phyloP scores from a whole-genome alignment of 129 eudicot species.

The Saposhnikovia divaricata region DNA sequence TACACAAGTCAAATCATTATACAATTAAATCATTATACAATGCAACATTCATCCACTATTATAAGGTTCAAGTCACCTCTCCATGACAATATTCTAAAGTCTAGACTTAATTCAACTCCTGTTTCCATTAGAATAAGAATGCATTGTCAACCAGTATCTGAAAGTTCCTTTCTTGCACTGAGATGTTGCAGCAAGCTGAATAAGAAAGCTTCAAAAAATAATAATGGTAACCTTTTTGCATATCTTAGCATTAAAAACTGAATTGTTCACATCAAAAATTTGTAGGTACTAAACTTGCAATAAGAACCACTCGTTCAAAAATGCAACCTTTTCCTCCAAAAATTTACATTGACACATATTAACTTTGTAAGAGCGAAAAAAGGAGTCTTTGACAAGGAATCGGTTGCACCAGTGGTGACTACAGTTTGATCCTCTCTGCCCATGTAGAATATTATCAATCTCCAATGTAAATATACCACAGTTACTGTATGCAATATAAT shows the following conservation, averaged over 20 bases:
- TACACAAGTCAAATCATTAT: no score
- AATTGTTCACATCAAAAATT: not conserved
- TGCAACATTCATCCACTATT: no score
- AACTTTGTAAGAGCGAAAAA: not conserved
- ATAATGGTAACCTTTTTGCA: not conserved
- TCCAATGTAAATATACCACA: not conserved
- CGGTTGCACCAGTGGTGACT: not conserved
- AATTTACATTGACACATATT: not conserved
- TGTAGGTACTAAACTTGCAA: not conserved
- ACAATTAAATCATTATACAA: no score
- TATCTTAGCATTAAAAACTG: not conserved
- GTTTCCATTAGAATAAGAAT: no score
- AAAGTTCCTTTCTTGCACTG: no score
- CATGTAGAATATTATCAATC: not conserved
- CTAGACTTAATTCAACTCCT: no score
- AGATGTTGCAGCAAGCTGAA: no score
- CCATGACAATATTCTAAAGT: no score
- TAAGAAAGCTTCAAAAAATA: no score
- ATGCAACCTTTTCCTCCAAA: not conserved
- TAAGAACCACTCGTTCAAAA: not conserved
- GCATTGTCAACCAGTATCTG: no score
- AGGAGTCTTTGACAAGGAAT: not conserved
- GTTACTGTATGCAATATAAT: not conserved
- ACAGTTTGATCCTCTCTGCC: slow-evolving; percentile 2
- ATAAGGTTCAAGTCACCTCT: no score